A percentile compares a stretch with the other conserved stretches of the same genome.
These are phyloP conservation scores for Fusarium sp. DNA, from an alignment of 2,329 filamentous ascomycete species.

Conservation along the genomic window DNA sequence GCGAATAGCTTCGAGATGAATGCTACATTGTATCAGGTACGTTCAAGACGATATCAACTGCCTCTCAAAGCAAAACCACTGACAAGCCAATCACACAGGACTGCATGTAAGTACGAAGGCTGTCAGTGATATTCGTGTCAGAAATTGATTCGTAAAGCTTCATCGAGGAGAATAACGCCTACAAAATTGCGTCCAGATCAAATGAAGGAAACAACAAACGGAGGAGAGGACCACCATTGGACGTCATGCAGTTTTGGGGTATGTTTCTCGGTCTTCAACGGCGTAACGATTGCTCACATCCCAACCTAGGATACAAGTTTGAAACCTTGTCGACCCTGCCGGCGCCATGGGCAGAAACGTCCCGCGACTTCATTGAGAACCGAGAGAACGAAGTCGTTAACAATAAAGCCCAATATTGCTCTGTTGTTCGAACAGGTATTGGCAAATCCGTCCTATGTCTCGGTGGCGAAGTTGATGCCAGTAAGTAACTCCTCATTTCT, in stretches of 20 bases:
- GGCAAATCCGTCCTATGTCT: constrained; percentile 81
- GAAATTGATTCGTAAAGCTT: constrained; percentile 68
- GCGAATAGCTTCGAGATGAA: constrained; percentile 89
- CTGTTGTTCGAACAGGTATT: constrained; percentile 88
- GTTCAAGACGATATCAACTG: constrained; percentile 52
- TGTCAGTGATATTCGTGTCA: not conserved
- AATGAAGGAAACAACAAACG: constrained; percentile 60
- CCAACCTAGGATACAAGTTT: constrained; percentile 86
- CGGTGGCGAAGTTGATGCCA: constrained; percentile 92
- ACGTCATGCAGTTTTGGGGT: constrained; percentile 96
- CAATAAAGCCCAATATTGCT: constrained; percentile 96
- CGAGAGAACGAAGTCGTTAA: constrained; percentile 80
- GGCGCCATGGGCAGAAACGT: constrained; percentile 77
- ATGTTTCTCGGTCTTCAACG: constrained; percentile 23
- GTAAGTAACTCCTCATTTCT: constrained; percentile 59
- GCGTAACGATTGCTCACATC: not conserved
- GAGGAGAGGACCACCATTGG: constrained; percentile 66
- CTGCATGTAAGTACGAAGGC: constrained; percentile 61
- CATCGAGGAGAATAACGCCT: constrained; percentile 89
- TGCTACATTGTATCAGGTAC: constrained; percentile 88
- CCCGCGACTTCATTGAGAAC: constrained; percentile 81
- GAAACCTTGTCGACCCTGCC: constrained; percentile 86
- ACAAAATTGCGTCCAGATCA: constrained; percentile 73
- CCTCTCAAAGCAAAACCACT: not conserved
- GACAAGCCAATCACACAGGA: constrained; percentile 54